Base-by-base conservation (phyloP, 495 filamentous ascomycete genomes). In the Collariella sp. region DNA sequence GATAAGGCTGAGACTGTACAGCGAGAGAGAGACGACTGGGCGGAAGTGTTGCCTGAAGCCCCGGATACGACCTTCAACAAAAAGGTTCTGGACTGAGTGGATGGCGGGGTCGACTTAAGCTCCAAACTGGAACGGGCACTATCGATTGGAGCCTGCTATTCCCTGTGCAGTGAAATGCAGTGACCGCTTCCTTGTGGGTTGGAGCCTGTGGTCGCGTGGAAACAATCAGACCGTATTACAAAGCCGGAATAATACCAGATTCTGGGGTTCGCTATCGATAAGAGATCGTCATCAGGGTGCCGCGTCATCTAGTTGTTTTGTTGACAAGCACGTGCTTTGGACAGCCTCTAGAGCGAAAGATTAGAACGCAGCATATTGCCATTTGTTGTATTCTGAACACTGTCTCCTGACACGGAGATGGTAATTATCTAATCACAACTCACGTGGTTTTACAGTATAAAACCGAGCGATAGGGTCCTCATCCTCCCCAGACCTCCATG, bases 51-150 rank as follows among this genome's bases (percentile, higher is more conserved):
- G 42, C 51, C 51, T 46, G 42, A 29, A 45, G 46, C 46, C 54
- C 20, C 20, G 35, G 38, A 22, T 16, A 31, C 26, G n/a, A 31
- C 26, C 26, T 31, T 9, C n/a, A n/a, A n/a, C n/a, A n/a, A 31
- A 11, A 34, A 50, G 22, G 19, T 26, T n/a, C 12, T 7, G 20
- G 22, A 3, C n/a, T 10, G 34, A 31, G 29, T 41, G 36, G 48
- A 57, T 63, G 61, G 61, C 55, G 58, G 61, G 61, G 61, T 59
- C 41, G 44, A 36, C 20, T 19, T 39, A 39, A 54, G 46, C 31
- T 44, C 49, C 57, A 52, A 34, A 34, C 42, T 18, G 45, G 40
- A 36, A 12, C n/a, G n/a, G 26, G 45, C 49, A 38, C 45, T 49
- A 48, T 48, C 36, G 39, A 43, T 49, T 49, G 52, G 24, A 50